Evolutionary conservation across 2,329 filamentous ascomycete species (phyloP).

Genomic region (Alternaria arborescens): DNA sequence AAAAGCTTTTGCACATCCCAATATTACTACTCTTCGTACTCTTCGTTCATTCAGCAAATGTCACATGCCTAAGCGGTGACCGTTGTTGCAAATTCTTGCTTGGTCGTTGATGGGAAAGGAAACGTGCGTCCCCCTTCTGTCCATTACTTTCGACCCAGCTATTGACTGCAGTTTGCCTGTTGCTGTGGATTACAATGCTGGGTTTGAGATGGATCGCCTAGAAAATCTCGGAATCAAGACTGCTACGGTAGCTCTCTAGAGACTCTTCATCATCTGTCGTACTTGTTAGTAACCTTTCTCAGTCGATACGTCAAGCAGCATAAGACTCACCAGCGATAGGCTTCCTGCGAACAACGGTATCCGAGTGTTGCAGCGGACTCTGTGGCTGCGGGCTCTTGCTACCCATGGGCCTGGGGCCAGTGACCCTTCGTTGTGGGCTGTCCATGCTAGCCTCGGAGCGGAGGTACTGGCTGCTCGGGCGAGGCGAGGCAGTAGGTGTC

Average conservation of each 20-base stretch:
- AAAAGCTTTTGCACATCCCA: conserved; percentile 6
- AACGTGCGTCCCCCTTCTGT: conserved; percentile 1
- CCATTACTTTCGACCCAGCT: conserved; percentile 5
- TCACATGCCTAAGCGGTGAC: conserved; percentile 10
- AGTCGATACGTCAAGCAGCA: neutral
- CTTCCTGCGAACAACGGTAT: conserved; percentile 49
- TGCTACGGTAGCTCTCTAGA: conserved; percentile 45
- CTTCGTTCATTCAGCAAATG: conserved; percentile 9
- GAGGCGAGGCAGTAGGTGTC: conserved; percentile 44
- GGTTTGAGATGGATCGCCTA: conserved; percentile 25
- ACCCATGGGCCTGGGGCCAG: conserved; percentile 60
- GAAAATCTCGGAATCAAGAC: conserved; percentile 49
- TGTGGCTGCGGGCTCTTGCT: conserved; percentile 49
- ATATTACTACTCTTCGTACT: conserved; percentile 8
- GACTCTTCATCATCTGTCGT: conserved; percentile 40
- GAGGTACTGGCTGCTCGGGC: conserved; percentile 40
- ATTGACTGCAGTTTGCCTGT: neutral
- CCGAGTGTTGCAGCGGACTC: conserved; percentile 39
- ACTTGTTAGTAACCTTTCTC: conserved; percentile 7
- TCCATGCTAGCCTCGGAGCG: conserved; percentile 32
- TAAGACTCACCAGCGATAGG: conserved; percentile 43
- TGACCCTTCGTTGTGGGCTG: conserved; percentile 55
- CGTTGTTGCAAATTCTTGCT: neutral
- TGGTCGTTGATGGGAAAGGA: neutral
- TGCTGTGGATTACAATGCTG: neutral